phyloP scores from a whole-genome alignment of 768 basidiomycete genomes.

The Serendipita indica region DNA sequence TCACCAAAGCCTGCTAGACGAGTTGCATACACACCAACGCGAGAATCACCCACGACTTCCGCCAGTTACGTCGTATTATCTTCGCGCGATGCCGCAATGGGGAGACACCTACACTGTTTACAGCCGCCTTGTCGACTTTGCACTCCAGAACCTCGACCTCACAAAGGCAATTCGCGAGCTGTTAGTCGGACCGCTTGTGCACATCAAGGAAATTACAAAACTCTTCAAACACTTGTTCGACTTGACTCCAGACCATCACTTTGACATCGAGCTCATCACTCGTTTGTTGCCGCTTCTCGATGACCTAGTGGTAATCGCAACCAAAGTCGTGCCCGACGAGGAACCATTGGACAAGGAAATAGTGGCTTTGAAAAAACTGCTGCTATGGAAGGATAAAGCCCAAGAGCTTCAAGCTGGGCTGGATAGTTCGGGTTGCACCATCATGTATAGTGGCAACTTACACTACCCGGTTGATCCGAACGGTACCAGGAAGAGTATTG shows the following conservation, averaged over 20 bases:
- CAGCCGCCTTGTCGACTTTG: neutral
- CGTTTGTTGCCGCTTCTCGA: neutral
- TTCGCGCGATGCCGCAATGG: neutral
- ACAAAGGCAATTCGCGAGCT: neutral
- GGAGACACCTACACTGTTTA: neutral
- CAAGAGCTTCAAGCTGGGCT: neutral
- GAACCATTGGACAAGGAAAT: neutral
- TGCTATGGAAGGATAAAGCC: neutral
- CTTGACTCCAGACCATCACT: neutral
- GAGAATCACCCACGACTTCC: neutral
- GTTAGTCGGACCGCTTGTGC: neutral
- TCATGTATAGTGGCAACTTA: neutral
- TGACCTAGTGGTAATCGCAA: neutral
- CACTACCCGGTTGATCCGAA: constrained; percentile 3
- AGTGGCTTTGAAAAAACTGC: neutral
- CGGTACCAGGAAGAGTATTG: neutral
- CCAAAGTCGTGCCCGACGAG: neutral
- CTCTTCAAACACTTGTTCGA: neutral
- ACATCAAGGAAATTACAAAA: neutral
- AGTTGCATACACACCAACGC: neutral
- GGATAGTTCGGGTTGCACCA: neutral
- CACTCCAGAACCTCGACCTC: neutral
- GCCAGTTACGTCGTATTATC: neutral
- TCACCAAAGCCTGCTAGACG: neutral
- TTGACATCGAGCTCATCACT: neutral